phyloP scores from a whole-genome alignment of 805 yeast genomes.

The Saccharomyces cerevisiae region DNA sequence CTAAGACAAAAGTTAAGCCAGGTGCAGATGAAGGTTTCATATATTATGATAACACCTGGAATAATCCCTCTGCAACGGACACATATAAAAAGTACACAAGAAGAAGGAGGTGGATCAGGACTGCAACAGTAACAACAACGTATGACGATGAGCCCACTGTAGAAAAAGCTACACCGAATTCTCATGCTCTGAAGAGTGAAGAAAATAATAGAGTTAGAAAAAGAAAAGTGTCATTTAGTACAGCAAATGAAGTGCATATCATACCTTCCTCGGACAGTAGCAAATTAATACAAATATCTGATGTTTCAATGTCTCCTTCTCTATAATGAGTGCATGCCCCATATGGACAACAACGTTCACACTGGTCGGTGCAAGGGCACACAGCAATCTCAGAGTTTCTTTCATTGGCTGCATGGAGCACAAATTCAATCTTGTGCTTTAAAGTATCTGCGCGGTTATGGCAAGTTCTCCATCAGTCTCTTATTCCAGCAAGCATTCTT shows the following conservation, averaged over 20 bases:
- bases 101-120: slow-evolving; percentile 91
- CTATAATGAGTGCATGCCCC: neutral
- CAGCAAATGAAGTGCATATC: slow-evolving; percentile 22
- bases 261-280: slow-evolving; percentile 8
- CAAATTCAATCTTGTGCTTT: neutral
- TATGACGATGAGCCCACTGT: slow-evolving; percentile 1
- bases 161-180: neutral
- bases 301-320: neutral
- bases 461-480: neutral
- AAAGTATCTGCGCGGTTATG: neutral
- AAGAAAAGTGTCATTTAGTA: slow-evolving; percentile 30
- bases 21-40: slow-evolving; percentile 75
- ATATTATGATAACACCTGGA: slow-evolving; percentile 91
- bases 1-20: slow-evolving; percentile 55
- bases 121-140: slow-evolving; percentile 65
- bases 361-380: no score
- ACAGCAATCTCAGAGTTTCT: no score
- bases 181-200: slow-evolving; percentile 1
- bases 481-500: neutral
- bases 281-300: neutral
- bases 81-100: slow-evolving; percentile 86
- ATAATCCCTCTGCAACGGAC: slow-evolving; percentile 79
- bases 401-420: no score
- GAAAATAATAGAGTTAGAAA: slow-evolving; percentile 5
- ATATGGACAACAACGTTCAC: neutral